A percentile compares a stretch with the other conserved stretches of the same genome.
Evolutionary conservation across 139 green algal genomes (phyloP).

Genomic region (Micractinium conductrix): DNA sequence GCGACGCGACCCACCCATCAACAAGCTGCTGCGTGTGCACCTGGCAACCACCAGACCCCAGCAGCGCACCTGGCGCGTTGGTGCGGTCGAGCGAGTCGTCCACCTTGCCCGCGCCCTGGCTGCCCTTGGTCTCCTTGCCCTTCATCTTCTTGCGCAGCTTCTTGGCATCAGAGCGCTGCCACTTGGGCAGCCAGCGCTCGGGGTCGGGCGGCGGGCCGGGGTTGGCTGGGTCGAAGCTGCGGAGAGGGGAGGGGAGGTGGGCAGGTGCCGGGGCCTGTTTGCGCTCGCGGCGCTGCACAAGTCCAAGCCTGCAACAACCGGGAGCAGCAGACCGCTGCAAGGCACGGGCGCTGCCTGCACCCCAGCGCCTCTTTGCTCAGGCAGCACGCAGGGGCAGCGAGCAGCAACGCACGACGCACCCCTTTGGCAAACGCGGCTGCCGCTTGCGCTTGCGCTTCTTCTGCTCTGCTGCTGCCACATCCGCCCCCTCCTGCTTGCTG

Average conservation of each 20-base stretch:
- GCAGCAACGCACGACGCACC: too few relatives aligned
- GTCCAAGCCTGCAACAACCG: too few relatives aligned
- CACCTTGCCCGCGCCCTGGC: slow-evolving; percentile 72
- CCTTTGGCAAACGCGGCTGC: slow-evolving; percentile 77
- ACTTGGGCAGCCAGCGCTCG: slow-evolving; percentile 97
- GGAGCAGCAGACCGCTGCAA: too few relatives aligned
- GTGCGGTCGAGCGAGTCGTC: slow-evolving; percentile 59
- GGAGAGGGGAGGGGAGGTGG: not conserved
- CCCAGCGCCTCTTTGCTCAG: too few relatives aligned
- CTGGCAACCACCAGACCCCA: not conserved
- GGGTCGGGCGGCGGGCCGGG: slow-evolving; percentile 82
- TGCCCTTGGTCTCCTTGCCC: slow-evolving; percentile 70
- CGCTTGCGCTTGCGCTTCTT: slow-evolving; percentile 77
- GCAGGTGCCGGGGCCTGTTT: too few relatives aligned
- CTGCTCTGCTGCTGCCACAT: not conserved
- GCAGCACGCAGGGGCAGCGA: too few relatives aligned
- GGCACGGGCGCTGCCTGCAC: too few relatives aligned
- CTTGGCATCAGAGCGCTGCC: slow-evolving; percentile 87
- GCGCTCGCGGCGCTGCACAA: too few relatives aligned
- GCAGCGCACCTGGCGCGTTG: slow-evolving; percentile 11
- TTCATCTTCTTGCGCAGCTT: slow-evolving; percentile 65
- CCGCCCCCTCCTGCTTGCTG: not conserved
- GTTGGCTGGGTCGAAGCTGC: slow-evolving; percentile 84
- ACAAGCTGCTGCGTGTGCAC: not conserved
- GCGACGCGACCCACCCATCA: not conserved